Evolutionary conservation across 2,329 filamentous ascomycete species (phyloP), one percentile per base, ranked within the genome.

Genomic region (Coniochaeta sp.): DNA sequence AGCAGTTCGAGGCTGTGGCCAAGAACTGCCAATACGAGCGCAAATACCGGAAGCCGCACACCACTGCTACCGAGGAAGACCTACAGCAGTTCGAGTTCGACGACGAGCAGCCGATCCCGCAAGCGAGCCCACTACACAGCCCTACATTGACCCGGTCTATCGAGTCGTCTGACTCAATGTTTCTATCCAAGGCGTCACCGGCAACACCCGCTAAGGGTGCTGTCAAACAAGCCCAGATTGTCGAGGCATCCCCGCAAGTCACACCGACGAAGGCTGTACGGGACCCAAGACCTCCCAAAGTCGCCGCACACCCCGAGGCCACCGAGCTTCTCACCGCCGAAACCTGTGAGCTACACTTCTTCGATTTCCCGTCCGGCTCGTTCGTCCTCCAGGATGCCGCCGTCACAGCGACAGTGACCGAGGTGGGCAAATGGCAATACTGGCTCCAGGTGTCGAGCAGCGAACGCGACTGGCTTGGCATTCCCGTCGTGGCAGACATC

Each of bases 21-120:
- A 81, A 89, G 53, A 86, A 96, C 80, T 96, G 94, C 67, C 94
- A 99, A 70, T 99, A 95, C 86, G 94, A 99, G 73, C 83, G 92
- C 63, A 97, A 96, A 69, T 95, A 94, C 68, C 83, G 89, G 56
- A 87, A 86, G 63, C 85, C 82, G 33, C 81, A 89, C 60, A 84
- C 89, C 45, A 86, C 84, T 48, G 94, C 94, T 1, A 90, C 89
- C 8, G 85, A 91, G 53, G 76, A 83, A 55, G 90, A 99, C 57
- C 78, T 97, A 4, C 71, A 82, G 55, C 83, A 95, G 60, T 96
- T 99, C 61, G 82, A 86, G 14, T 97, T 96, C 65, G 71, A 79
- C 56, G 71, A 79, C 56, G 79, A 82, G 61, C 75, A 80, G 31
- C 80, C 81, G 7, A 84, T 86, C 52, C 83, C 83, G 1, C 79